These are phyloP conservation scores for Cerioporus squamosus DNA, from an alignment of 1,284 basidiomycete species.

Conservation along the genomic window DNA sequence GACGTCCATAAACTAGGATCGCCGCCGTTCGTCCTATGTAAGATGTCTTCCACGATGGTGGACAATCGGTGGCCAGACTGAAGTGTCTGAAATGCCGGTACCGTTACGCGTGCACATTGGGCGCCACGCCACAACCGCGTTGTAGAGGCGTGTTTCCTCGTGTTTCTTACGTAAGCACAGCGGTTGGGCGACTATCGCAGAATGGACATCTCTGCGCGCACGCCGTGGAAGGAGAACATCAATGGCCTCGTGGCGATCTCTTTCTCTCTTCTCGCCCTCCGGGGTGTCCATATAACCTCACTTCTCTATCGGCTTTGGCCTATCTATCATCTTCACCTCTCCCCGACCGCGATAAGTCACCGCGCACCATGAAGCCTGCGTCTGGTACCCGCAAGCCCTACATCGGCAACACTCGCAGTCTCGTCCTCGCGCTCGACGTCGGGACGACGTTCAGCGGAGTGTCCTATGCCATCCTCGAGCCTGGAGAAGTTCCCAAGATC, in stretches of 20 bases:
- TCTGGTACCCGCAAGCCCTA: constrained; percentile 73
- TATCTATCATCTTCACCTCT: constrained; percentile 20
- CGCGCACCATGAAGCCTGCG: constrained; percentile 36
- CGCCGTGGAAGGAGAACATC: constrained; percentile 5
- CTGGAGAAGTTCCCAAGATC: constrained; percentile 74
- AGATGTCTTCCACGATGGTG: no score
- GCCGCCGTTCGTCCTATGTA: background rate
- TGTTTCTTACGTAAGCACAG: constrained; percentile 26
- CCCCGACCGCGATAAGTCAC: constrained; percentile 11
- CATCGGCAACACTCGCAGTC: constrained; percentile 58
- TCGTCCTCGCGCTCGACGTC: constrained; percentile 76
- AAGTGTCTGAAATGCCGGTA: no score
- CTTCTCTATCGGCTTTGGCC: constrained; percentile 6
- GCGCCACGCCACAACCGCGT: constrained; percentile 32
- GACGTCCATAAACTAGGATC: background rate
- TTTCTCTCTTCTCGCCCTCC: constrained; percentile 11
- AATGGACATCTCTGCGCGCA: constrained; percentile 8
- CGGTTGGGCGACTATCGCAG: constrained; percentile 6
- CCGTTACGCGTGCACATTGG: no score
- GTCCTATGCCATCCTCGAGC: constrained; percentile 77
- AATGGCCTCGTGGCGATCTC: constrained; percentile 27
- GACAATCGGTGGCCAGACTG: no score
- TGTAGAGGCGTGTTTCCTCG: constrained; percentile 28
- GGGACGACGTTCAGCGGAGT: constrained; percentile 79
- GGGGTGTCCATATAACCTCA: constrained; percentile 21